Evolutionary conservation across 208 protist genomes (phyloP), one percentile per base, ranked within the genome.

Genomic region (Acanthamoeba castellanii): DNA sequence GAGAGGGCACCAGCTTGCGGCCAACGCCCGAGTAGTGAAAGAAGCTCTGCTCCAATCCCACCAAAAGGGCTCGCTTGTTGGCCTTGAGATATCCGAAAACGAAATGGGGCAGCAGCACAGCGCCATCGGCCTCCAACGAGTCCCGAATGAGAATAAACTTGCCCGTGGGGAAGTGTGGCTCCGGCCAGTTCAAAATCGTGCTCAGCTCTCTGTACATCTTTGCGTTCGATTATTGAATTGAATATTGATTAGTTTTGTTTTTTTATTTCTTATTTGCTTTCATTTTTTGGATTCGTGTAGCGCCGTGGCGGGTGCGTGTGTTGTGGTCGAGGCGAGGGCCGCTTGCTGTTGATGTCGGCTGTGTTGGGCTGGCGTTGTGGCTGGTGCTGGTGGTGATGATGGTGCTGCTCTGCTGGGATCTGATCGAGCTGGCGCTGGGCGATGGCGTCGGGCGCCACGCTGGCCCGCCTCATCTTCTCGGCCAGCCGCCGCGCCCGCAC

Each of bases 151-250:
- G 37, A 45, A 91, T 42, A 27, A 64, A 91, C 55, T 85, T 85
- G 18, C 76, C 45, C 45, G 76, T 37, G 16, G 76, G 76, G n/a
- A 85, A 85, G 76, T 59, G 30, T 11, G 76, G 76, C 14, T 85
- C 76, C 11, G 76, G 76, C 76, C 76, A 85, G 76, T 85, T 85
- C 76, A 85, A 22, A 57, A 85, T 85, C 45, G 76, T 85, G 45
- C 42, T 57, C 32, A 85, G 76, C 76, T 85, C 76, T 20, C 76
- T 34, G n/a, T 59, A 85, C 76, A 85, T 85, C 45, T 85, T 85
- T 30, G 55, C 55, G 37, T 1, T 42, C 37, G 37, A 42, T 55
- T 55, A 55, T 55, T 55, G 8, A 18, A 55, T 55, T 55, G 37
- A 42, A 3, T 42, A 42, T 42, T 42, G 37, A 42, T 42, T 42